Conservation (phyloP, 164 flowering plant genomes). For the Warburgia ugandensis region DNA sequence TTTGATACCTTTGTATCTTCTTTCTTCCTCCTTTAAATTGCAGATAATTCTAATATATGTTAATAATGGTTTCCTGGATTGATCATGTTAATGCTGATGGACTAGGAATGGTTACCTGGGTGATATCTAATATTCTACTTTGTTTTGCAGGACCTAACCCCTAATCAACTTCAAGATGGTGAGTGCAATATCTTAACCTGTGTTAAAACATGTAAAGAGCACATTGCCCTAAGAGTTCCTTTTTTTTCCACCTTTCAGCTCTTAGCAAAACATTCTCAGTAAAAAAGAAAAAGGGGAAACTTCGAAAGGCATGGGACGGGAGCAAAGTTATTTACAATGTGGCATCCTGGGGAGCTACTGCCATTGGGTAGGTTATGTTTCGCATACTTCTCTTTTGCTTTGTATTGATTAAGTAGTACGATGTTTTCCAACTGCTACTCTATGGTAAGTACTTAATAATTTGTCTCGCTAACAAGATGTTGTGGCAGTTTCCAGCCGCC, state of each 20-base stretch:
- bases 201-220: too few relatives aligned
- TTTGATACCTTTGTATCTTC: too few relatives aligned
- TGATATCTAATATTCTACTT: conserved; percentile 4
- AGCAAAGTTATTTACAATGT: conserved; percentile 86
- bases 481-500: too few relatives aligned
- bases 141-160: conserved; percentile 67
- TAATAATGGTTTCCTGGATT: too few relatives aligned
- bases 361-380: conserved; percentile 63
- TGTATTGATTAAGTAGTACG: too few relatives aligned
- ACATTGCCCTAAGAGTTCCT: not conserved
- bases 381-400: too few relatives aligned
- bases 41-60: too few relatives aligned
- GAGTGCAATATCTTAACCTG: conserved; percentile 11
- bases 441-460: too few relatives aligned
- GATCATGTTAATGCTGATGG: too few relatives aligned
- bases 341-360: conserved; percentile 98
- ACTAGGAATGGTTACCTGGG: not conserved
- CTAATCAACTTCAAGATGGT: conserved; percentile 94
- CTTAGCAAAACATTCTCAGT: conserved; percentile 77
- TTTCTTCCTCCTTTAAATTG: too few relatives aligned
- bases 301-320: conserved; percentile 90
- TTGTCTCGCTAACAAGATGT: too few relatives aligned
- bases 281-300: conserved; percentile 83
- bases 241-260: conserved; percentile 30
- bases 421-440: too few relatives aligned